phyloP scores from a whole-genome alignment of 495 filamentous ascomycete species.

The Apodospora peruviana region DNA sequence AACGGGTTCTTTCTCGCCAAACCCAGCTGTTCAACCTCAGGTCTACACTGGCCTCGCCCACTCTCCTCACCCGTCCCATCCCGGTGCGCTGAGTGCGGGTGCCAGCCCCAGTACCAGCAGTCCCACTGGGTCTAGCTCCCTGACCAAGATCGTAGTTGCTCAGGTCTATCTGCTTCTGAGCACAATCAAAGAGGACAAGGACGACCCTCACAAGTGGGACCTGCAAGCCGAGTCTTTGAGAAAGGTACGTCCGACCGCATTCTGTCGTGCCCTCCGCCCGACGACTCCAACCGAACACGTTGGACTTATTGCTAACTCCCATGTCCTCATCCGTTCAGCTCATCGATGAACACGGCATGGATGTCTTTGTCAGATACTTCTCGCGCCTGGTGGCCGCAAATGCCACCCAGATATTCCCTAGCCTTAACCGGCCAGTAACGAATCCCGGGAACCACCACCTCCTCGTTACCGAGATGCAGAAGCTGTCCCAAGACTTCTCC shows the following conservation, averaged over 20 bases:
- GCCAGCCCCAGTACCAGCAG: conserved; percentile 63
- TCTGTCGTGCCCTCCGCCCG: conserved; percentile 11
- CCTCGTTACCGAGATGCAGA: conserved; percentile 77
- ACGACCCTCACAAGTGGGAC: conserved; percentile 89
- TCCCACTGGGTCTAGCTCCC: conserved; percentile 54
- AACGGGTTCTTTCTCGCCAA: conserved; percentile 52
- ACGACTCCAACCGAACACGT: background rate
- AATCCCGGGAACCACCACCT: conserved; percentile 75
- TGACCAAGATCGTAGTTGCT: conserved; percentile 85
- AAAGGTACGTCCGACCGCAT: conserved; percentile 55
- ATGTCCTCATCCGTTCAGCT: conserved; percentile 48
- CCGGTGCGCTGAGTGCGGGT: conserved; percentile 48
- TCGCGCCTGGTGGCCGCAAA: conserved; percentile 79
- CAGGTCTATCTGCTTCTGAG: conserved; percentile 92
- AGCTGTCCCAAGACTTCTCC: conserved; percentile 69
- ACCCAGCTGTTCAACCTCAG: conserved; percentile 41
- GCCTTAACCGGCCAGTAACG: conserved; percentile 60
- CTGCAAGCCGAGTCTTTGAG: conserved; percentile 82
- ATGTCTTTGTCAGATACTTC: conserved; percentile 90
- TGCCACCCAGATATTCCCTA: conserved; percentile 79
- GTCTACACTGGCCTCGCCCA: conserved; percentile 42
- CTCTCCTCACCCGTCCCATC: conserved; percentile 48
- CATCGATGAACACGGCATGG: conserved; percentile 94
- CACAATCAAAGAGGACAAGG: conserved; percentile 86
- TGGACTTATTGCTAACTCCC: background rate